Evolutionary conservation across 345 rosid species (phyloP), one percentile per base, ranked within the genome.

Genomic region (Eutrema heterophyllum): DNA sequence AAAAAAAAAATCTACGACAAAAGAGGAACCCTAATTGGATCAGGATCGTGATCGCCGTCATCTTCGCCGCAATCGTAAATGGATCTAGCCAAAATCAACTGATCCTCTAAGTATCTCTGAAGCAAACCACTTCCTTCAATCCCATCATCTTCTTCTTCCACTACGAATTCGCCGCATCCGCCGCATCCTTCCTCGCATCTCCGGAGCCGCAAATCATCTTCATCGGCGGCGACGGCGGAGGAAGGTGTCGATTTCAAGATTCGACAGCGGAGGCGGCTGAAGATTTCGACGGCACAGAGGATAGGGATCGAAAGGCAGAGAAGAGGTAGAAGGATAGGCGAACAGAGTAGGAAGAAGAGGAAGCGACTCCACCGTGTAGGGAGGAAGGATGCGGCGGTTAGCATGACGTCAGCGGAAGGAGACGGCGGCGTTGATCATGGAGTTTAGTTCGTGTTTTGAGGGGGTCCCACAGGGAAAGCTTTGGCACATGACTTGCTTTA

Each of bases 61-160:
- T 68, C 45, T 48, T 83, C 83, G 7, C 83, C 89, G 45, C 89
- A 84, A 36, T 81, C 85, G 57, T 79, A 83, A 36, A 82, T 77
- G 26, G 87, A 81, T 75, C 79, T 83, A 24, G 83, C 89, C 24
- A 88, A 81, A 16, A 67, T 32, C 72, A 88, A 38, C 72, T 88
- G 91, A 84, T 88, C 91, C 64, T 86, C 93, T 59, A 88, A 76
- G 77, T 88, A 88, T 77, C 91, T 83, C 41, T 83, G 84, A 51
- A 86, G 84, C 68, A 88, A 57, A 48, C 84, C 82, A 8, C 77
- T 67, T 71, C 71, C 86, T 30, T 54, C 58, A 9, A 29, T 82
- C 41, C 69, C 82, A 32, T 50, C 53, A 10, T 62, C 86, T 30
- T 56, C 54, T 5, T 50, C 84, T 36, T 61, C 56, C 4, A 16